phyloP scores from a whole-genome alignment of 805 yeast genomes.

The Wickerhamiella qilinensis region DNA sequence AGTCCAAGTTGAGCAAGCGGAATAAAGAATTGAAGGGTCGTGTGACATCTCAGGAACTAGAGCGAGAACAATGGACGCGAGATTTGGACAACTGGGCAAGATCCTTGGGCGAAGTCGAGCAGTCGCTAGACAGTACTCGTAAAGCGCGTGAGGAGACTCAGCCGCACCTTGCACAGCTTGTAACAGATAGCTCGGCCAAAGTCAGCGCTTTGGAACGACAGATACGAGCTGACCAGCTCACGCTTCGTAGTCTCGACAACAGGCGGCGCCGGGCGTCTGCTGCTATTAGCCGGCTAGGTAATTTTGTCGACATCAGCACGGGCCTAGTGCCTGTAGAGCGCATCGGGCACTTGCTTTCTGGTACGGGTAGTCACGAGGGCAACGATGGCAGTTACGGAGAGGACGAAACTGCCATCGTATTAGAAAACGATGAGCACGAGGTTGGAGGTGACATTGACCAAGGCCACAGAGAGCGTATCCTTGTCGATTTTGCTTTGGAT shows the following conservation, averaged over 20 bases:
- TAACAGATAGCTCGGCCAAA: slow-evolving; percentile 6
- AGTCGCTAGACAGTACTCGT: slow-evolving; percentile 5
- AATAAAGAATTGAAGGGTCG: slow-evolving; percentile 11
- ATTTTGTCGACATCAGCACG: slow-evolving; percentile 11
- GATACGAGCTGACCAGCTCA: background rate
- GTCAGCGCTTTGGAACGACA: slow-evolving; percentile 3
- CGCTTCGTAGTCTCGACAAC: background rate
- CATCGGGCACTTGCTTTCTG: background rate
- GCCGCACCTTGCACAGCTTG: slow-evolving; percentile 4
- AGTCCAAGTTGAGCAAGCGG: slow-evolving; percentile 18
- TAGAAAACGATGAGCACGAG: slow-evolving; percentile 5
- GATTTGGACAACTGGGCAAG: slow-evolving; percentile 9
- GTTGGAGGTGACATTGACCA: slow-evolving; percentile 10
- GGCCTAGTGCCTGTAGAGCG: slow-evolving; percentile 6
- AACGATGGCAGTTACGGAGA: slow-evolving; percentile 9
- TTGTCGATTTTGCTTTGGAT: slow-evolving; percentile 15
- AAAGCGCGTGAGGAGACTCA: slow-evolving; percentile 7
- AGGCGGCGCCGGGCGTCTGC: background rate
- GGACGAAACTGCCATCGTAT: slow-evolving; percentile 10
- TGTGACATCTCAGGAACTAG: slow-evolving; percentile 6
- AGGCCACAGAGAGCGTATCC: slow-evolving; percentile 9
- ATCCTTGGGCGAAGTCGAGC: slow-evolving; percentile 4
- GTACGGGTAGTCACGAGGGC: too few species aligned
- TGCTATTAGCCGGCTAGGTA: background rate
- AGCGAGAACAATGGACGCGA: slow-evolving; percentile 10